A percentile compares a stretch with the other conserved stretches of the same genome.
These are phyloP conservation scores for Gaeumannomyces tritici DNA, from an alignment of 2,329 filamentous ascomycete species.

Conservation along the genomic window DNA sequence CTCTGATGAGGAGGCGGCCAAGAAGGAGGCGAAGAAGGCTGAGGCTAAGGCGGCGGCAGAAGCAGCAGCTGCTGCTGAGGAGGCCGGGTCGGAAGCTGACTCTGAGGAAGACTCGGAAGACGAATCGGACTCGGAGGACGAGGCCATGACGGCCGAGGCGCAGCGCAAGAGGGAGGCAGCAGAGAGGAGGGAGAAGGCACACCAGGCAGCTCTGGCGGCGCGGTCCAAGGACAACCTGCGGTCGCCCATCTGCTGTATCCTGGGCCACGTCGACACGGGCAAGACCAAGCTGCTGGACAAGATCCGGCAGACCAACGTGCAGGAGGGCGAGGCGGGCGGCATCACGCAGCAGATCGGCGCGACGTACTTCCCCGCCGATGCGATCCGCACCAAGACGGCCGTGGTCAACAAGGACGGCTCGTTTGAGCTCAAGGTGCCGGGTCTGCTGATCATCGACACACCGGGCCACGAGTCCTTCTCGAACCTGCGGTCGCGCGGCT, in stretches of 20 bases:
- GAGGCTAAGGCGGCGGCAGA: slow-evolving; percentile 4
- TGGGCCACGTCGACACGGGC: slow-evolving; percentile 98
- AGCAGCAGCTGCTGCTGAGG: slow-evolving; percentile 28
- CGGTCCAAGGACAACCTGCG: slow-evolving; percentile 90
- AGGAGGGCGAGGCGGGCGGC: slow-evolving; percentile 97
- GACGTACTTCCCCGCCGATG: slow-evolving; percentile 95
- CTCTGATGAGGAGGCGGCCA: slow-evolving; percentile 55
- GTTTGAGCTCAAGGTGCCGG: slow-evolving; percentile 96
- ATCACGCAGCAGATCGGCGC: slow-evolving; percentile 99
- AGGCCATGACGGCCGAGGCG: slow-evolving; percentile 60
- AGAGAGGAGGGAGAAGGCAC: slow-evolving; percentile 77
- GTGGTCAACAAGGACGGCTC: slow-evolving; percentile 85
- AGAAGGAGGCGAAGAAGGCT: slow-evolving; percentile 24
- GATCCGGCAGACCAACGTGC: slow-evolving; percentile 95
- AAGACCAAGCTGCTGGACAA: slow-evolving; percentile 99
- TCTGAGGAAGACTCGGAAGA: slow-evolving; percentile 16
- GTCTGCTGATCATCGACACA: slow-evolving; percentile 93
- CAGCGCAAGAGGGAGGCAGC: slow-evolving; percentile 82
- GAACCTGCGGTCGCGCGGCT: slow-evolving; percentile 91
- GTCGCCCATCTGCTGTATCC: slow-evolving; percentile 98
- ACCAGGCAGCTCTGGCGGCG: slow-evolving; percentile 84
- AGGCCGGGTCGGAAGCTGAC: slow-evolving; percentile 23
- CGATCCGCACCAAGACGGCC: slow-evolving; percentile 81
- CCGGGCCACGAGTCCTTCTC: slow-evolving; percentile 99
- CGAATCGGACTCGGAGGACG: slow-evolving; percentile 62